These are phyloP conservation scores for Colletotrichum graminicola DNA, from an alignment of 2,329 filamentous ascomycete species.

Conservation along the genomic window DNA sequence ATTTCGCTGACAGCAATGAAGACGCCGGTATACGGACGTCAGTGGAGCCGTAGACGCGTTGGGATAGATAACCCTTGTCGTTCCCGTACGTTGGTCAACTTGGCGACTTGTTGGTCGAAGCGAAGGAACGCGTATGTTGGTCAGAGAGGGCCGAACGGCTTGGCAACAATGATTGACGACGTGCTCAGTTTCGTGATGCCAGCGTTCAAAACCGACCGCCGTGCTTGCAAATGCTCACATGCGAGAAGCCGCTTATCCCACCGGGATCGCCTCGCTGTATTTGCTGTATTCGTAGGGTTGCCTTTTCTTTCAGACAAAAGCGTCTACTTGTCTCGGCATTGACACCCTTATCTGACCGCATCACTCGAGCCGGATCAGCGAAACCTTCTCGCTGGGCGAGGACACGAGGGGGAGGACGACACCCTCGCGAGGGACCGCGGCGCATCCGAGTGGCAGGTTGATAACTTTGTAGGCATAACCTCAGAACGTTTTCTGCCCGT, in stretches of 20 bases:
- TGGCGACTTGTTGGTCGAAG: neutral
- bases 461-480: neutral
- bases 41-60: neutral
- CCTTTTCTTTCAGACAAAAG: neutral
- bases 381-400: neutral
- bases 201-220: neutral
- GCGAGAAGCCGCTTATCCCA: too few relatives aligned
- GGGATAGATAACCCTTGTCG: too few relatives aligned
- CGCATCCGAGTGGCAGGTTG: neutral
- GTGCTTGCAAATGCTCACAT: neutral
- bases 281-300: neutral
- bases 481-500: neutral
- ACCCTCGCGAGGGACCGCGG: too few relatives aligned
- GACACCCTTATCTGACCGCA: neutral
- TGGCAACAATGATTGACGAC: neutral
- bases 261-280: neutral
- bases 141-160: neutral
- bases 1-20: neutral
- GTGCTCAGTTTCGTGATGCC: too few relatives aligned
- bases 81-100: neutral
- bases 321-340: conserved; percentile 5
- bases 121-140: neutral
- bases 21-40: neutral
- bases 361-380: neutral
- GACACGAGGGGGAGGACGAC: neutral